Evolutionary conservation across 148 eudicot genomes (phyloP).

Genomic region (Hydrangea macrophylla): DNA sequence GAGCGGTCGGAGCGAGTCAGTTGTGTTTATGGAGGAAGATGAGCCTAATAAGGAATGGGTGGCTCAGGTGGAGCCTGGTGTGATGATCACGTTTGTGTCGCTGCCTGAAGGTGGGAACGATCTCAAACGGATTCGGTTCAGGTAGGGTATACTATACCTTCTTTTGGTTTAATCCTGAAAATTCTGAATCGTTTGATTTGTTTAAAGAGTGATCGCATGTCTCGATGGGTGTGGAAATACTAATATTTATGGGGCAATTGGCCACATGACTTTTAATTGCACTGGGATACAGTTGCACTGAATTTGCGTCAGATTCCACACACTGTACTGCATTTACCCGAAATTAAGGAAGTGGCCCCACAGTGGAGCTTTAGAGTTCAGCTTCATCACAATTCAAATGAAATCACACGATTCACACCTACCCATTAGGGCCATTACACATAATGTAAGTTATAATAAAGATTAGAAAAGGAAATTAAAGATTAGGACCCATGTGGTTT

Average conservation of each 20-base stretch:
- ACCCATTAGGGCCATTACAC: too few species aligned
- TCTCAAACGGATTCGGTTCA: constrained; percentile 87
- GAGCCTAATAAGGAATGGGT: constrained; percentile 96
- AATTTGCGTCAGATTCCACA: constrained; percentile 28
- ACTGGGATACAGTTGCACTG: constrained; percentile 17
- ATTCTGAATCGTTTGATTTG: constrained; percentile 38
- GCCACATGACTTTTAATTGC: constrained; percentile 18
- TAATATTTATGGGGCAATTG: constrained; percentile 13
- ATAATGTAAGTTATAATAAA: too few species aligned
- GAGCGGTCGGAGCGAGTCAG: constrained; percentile 75
- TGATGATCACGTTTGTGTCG: constrained; percentile 85
- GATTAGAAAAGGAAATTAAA: background rate
- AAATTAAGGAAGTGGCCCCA: constrained; percentile 40
- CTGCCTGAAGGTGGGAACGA: constrained; percentile 83
- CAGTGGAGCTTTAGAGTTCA: constrained; percentile 16
- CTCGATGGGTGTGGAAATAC: constrained; percentile 6
- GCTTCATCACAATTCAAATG: constrained; percentile 5
- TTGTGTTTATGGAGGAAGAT: constrained; percentile 76
- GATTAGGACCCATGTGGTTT: background rate
- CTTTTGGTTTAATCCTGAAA: constrained; percentile 17
- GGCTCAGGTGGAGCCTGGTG: constrained; percentile 98
- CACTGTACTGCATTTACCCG: constrained; percentile 24
- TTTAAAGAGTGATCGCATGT: constrained; percentile 22
- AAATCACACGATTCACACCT: background rate
- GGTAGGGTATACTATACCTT: constrained; percentile 35